phyloP scores from a whole-genome alignment of 169 alveolate genomes.

The Plasmodium cynomolgi region DNA sequence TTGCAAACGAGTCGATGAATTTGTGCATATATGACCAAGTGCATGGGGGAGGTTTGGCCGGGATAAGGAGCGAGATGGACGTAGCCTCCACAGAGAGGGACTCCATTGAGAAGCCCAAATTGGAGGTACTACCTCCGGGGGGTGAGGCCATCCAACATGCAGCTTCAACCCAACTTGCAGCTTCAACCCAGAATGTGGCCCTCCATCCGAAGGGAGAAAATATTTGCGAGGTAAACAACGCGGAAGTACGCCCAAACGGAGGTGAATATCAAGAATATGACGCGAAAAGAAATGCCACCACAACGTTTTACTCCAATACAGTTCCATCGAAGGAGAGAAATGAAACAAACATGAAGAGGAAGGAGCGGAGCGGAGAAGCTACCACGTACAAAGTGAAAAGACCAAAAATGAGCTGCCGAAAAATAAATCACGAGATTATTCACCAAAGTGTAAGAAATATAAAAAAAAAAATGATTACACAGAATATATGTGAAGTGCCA shows the following conservation, averaged over 20 bases:
- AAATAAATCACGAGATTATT: slow-evolving; percentile 27
- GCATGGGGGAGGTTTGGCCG: too few species aligned
- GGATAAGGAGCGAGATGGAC: neutral
- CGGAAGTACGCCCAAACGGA: neutral
- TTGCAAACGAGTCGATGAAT: slow-evolving; percentile 33
- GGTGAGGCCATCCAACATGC: neutral
- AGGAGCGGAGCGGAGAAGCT: neutral
- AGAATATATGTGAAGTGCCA: slow-evolving; percentile 87
- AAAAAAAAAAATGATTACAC: slow-evolving; percentile 57
- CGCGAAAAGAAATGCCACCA: neutral
- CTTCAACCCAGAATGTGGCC: neutral
- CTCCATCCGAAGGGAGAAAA: neutral
- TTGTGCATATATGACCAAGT: slow-evolving; percentile 28
- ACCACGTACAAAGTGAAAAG: neutral
- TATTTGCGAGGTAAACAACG: neutral
- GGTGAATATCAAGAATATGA: neutral
- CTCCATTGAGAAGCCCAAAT: neutral
- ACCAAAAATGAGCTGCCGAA: neutral
- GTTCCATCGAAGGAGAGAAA: neutral
- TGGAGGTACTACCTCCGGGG: neutral
- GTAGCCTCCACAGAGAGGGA: neutral
- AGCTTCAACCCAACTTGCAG: neutral
- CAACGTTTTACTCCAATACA: neutral
- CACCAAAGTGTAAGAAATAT: slow-evolving; percentile 53
- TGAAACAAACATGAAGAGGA: neutral